These are phyloP conservation scores for Rhynchosporium secalis DNA, from an alignment of 2,329 filamentous ascomycete species.

Conservation along the genomic window DNA sequence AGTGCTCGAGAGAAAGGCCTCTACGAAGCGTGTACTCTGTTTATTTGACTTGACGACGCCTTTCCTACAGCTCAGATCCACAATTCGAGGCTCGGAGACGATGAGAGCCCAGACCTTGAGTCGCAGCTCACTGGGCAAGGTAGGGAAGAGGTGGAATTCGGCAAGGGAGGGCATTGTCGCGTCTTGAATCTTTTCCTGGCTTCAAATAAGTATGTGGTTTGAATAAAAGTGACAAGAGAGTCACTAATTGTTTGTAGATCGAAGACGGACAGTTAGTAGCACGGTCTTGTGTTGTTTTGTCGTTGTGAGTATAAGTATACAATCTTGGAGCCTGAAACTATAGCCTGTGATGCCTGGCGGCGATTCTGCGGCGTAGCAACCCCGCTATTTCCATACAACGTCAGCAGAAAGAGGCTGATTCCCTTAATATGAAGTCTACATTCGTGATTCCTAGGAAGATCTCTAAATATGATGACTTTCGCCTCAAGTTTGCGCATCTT, in stretches of 20 bases:
- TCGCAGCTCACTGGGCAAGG: slow-evolving; percentile 35
- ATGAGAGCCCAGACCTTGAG: slow-evolving; percentile 34
- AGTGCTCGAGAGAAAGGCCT: slow-evolving; percentile 26
- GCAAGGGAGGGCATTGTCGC: slow-evolving; percentile 18
- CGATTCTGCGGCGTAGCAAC: not conserved
- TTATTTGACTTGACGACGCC: slow-evolving; percentile 1
- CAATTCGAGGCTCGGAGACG: slow-evolving; percentile 25
- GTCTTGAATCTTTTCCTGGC: not conserved
- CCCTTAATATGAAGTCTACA: too few relatives aligned
- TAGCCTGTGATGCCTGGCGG: not conserved
- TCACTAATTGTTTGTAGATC: not conserved
- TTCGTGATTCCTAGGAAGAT: too few relatives aligned
- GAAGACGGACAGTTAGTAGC: not conserved
- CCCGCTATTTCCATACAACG: slow-evolving; percentile 1
- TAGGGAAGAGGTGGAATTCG: slow-evolving; percentile 34
- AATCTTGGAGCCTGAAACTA: not conserved
- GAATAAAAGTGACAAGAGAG: not conserved
- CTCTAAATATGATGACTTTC: too few relatives aligned
- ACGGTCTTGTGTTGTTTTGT: not conserved
- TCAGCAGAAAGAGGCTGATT: not conserved
- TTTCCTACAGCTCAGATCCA: slow-evolving; percentile 30
- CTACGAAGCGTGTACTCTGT: slow-evolving; percentile 13
- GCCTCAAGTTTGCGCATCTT: too few relatives aligned
- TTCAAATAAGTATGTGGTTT: not conserved
- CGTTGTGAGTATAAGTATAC: not conserved